Conservation (phyloP, 2,329 filamentous ascomycete genomes). For the Penicillium aurantiogriseum region DNA sequence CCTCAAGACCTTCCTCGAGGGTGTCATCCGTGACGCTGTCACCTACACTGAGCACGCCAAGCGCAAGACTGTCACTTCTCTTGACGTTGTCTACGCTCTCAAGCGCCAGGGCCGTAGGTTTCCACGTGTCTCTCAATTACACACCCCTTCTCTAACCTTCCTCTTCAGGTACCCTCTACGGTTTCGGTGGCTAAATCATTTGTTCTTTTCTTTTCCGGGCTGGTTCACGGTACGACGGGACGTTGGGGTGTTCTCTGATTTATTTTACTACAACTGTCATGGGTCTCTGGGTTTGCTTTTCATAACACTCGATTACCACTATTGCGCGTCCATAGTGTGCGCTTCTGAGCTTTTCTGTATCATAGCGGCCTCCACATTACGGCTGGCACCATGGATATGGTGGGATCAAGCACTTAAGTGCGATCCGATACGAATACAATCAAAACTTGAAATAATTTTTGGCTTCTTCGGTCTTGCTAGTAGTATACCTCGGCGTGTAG, state of each 20-base stretch:
- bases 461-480: neutral
- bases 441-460: slow-evolving; percentile 17
- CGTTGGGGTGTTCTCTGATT: slow-evolving; percentile 46
- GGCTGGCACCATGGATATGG: slow-evolving; percentile 37
- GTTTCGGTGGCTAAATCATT: slow-evolving; percentile 75
- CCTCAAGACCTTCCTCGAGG: slow-evolving; percentile 79
- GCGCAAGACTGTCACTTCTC: slow-evolving; percentile 58
- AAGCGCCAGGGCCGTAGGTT: slow-evolving; percentile 60
- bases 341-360: slow-evolving; percentile 43
- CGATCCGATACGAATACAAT: slow-evolving; percentile 41
- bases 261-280: slow-evolving; percentile 39
- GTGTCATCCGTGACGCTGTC: slow-evolving; percentile 75
- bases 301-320: slow-evolving; percentile 38
- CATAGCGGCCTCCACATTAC: slow-evolving; percentile 41
- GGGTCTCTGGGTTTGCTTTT: slow-evolving; percentile 46
- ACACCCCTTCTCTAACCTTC: slow-evolving; percentile 21
- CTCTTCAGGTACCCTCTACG: slow-evolving; percentile 67
- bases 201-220: slow-evolving; percentile 39
- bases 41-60: slow-evolving; percentile 83
- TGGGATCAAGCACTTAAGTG: slow-evolving; percentile 28
- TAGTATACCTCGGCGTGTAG: neutral
- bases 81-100: slow-evolving; percentile 63
- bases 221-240: slow-evolving; percentile 46
- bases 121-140: neutral
- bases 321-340: slow-evolving; percentile 42